These are phyloP conservation scores for Claviceps purpurea DNA, from an alignment of 2,329 filamentous ascomycete species.

Conservation along the genomic window DNA sequence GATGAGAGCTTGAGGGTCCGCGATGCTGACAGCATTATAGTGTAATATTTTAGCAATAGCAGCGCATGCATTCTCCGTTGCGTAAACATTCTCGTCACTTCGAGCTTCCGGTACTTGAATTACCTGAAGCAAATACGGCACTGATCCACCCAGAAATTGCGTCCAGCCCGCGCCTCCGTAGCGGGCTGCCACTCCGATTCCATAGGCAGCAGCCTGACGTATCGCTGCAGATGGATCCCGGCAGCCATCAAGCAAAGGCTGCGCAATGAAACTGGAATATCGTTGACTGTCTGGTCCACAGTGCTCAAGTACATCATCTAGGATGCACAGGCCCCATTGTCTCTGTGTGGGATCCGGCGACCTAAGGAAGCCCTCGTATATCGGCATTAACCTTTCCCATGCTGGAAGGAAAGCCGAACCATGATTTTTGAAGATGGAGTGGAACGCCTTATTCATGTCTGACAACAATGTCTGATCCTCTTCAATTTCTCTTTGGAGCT, in stretches of 20 bases:
- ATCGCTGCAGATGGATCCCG: slow-evolving; percentile 79
- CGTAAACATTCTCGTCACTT: slow-evolving; percentile 87
- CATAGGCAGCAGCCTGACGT: slow-evolving; percentile 89
- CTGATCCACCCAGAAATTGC: slow-evolving; percentile 66
- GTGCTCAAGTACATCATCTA: slow-evolving; percentile 96
- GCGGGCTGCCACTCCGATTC: slow-evolving; percentile 88
- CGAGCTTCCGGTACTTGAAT: slow-evolving; percentile 70
- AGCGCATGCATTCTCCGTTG: slow-evolving; percentile 93
- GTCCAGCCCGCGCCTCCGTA: slow-evolving; percentile 80
- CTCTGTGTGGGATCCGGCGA: slow-evolving; percentile 78
- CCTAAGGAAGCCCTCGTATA: slow-evolving; percentile 74
- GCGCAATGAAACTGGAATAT: slow-evolving; percentile 75
- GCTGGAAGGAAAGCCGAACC: slow-evolving; percentile 69
- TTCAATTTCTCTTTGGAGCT: slow-evolving; percentile 80
- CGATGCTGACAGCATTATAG: slow-evolving; percentile 67
- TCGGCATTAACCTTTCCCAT: slow-evolving; percentile 76
- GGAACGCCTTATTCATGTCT: slow-evolving; percentile 99
- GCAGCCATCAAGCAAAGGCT: slow-evolving; percentile 77
- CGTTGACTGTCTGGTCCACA: slow-evolving; percentile 79
- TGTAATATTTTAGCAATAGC: slow-evolving; percentile 95
- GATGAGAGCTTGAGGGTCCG: slow-evolving; percentile 62
- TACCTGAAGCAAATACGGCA: slow-evolving; percentile 75
- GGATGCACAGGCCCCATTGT: slow-evolving; percentile 98
- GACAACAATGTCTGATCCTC: slow-evolving; percentile 93
- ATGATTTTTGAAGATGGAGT: slow-evolving; percentile 97